Percentiles rank a stretch among this genome's conserved stretches.
These are phyloP conservation scores for Beauveria sp. DNA, from an alignment of 2,329 filamentous ascomycete genomes.

Conservation along the genomic window DNA sequence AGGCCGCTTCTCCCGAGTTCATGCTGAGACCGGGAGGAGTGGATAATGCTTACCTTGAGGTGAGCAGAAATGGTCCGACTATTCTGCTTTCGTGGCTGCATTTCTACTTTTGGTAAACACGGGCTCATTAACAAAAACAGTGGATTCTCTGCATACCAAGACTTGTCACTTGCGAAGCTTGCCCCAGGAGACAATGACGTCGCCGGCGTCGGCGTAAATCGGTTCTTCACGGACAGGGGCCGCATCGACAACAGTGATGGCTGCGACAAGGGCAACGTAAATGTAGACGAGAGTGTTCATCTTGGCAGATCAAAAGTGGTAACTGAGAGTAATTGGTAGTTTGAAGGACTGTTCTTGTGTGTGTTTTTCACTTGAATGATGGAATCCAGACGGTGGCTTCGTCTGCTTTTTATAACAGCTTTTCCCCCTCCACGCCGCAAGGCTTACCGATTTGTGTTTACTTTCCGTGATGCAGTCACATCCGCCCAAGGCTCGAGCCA, in stretches of 20 bases:
- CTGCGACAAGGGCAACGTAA: background rate
- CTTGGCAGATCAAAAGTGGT: background rate
- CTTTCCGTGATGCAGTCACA: no score
- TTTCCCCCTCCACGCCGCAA: no score
- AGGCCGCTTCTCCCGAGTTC: no score
- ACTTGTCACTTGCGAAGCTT: background rate
- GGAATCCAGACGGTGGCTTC: no score
- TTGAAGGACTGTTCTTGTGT: background rate
- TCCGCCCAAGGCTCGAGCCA: no score
- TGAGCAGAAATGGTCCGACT: background rate
- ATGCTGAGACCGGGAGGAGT: no score
- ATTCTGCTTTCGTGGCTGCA: background rate
- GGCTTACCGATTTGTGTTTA: no score
- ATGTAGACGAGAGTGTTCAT: background rate
- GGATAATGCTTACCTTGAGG: no score
- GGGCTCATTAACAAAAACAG: no score
- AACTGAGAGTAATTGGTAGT: no score
- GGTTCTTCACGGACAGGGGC: background rate
- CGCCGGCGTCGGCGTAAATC: background rate
- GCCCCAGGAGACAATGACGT: background rate
- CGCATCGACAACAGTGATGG: background rate
- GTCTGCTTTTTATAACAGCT: background rate
- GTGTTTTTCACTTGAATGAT: no score
- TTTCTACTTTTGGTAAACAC: background rate
- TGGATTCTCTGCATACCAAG: background rate